A percentile compares a stretch with the other conserved stretches of the same genome.
phyloP scores from a whole-genome alignment of 2,329 filamentous ascomycete genomes.

The Scytalidium lignicola region DNA sequence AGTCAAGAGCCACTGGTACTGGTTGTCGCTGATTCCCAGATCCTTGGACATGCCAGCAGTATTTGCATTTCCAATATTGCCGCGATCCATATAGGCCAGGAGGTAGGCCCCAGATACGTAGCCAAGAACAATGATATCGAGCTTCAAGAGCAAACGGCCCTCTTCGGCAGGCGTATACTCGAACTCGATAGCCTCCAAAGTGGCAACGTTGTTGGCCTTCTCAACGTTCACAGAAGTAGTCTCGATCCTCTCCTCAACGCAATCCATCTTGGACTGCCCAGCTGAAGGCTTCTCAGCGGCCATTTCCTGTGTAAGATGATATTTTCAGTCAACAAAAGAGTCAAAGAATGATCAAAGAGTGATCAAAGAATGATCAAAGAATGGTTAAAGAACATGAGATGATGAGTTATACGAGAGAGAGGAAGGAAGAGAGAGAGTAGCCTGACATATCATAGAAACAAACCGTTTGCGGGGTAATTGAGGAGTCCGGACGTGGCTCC shows the following conservation, averaged over 20 bases:
- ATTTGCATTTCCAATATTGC: slow-evolving; percentile 20
- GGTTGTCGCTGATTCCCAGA: slow-evolving; percentile 3
- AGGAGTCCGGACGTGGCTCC: no score
- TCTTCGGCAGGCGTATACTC: neutral
- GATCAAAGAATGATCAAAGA: no score
- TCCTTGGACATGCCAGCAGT: slow-evolving; percentile 10
- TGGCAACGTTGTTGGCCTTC: neutral
- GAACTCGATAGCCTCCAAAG: neutral
- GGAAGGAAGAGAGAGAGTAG: neutral
- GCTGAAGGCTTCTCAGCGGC: neutral
- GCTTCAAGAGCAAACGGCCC: neutral
- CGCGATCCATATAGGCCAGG: slow-evolving; percentile 13
- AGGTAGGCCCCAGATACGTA: slow-evolving; percentile 5
- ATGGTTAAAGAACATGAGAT: neutral
- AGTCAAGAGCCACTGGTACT: slow-evolving; percentile 1
- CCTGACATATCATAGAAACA: no score
- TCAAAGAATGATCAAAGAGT: no score
- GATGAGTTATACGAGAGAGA: neutral
- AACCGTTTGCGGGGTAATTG: no score
- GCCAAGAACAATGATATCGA: neutral
- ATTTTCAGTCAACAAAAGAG: neutral
- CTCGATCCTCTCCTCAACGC: neutral
- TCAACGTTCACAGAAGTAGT: neutral
- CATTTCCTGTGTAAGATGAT: neutral
- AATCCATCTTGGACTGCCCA: neutral